A percentile compares a stretch with the other conserved stretches of the same genome.
phyloP scores from a whole-genome alignment of 1,139 yeast genomes.

The Yamadazyma mexicana region DNA sequence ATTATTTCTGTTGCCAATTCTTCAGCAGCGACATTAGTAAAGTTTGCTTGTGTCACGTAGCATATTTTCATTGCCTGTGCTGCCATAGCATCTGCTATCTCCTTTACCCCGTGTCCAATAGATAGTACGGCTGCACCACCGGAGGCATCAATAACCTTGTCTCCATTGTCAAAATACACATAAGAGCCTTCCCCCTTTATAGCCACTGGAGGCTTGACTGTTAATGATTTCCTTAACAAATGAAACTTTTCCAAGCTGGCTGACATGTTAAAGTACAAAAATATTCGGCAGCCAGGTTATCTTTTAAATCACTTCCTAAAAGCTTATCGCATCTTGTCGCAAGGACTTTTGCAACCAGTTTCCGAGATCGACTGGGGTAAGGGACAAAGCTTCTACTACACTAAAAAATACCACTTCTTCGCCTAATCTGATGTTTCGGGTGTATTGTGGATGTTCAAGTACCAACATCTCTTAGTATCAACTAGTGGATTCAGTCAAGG shows the following conservation, averaged over 20 bases:
- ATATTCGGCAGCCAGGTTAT: too few relatives aligned
- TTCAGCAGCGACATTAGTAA: constrained; percentile 12
- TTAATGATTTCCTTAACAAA: constrained; percentile 1
- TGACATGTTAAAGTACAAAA: not conserved
- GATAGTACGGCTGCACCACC: constrained; percentile 34
- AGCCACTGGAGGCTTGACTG: constrained; percentile 1
- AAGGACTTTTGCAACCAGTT: not conserved
- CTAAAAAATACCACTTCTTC: too few relatives aligned
- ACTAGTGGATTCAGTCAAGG: too few relatives aligned
- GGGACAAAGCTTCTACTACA: too few relatives aligned
- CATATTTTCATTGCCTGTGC: constrained; percentile 18
- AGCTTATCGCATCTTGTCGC: not conserved
- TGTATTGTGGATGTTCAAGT: too few relatives aligned
- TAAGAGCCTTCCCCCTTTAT: constrained; percentile 14
- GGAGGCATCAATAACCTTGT: constrained; percentile 22
- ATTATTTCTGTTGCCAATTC: constrained; percentile 12
- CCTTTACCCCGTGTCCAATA: constrained; percentile 25
- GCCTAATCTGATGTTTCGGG: too few relatives aligned
- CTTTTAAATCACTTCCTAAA: too few relatives aligned
- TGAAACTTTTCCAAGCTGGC: not conserved
- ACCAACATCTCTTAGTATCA: too few relatives aligned
- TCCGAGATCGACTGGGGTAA: too few relatives aligned
- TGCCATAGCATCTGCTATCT: constrained; percentile 18
- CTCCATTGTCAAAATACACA: constrained; percentile 15
- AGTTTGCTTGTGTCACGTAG: constrained; percentile 14